phyloP scores from a whole-genome alignment of 139 green algal genomes.

The Mesotaenium endlicherianum region DNA sequence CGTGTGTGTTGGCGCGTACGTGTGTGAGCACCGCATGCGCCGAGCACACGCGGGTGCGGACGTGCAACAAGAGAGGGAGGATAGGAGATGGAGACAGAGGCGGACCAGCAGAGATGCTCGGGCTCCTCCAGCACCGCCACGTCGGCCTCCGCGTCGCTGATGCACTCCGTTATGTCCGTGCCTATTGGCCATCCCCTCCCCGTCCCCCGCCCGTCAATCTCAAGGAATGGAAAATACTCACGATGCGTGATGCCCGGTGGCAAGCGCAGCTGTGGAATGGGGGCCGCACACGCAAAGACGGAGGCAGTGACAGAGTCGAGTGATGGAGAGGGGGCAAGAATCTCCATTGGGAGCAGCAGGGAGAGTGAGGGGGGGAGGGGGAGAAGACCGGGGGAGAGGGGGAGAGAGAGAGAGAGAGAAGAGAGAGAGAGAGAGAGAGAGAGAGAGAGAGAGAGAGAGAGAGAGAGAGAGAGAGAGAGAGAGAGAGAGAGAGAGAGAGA shows the following conservation, averaged over 20 bases:
- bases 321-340: no score
- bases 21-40: not conserved
- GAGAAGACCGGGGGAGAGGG: no score
- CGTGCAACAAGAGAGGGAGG: not conserved
- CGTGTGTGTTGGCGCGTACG: not conserved
- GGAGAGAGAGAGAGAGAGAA: no score
- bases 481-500: constrained; percentile 7
- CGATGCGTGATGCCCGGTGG: no score
- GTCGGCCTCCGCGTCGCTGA: constrained; percentile 90
- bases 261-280: no score
- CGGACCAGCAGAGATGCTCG: constrained; percentile 93
- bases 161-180: constrained; percentile 72
- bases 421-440: constrained; percentile 7
- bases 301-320: no score
- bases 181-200: constrained; percentile 1
- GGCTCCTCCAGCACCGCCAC: constrained; percentile 98
- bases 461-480: constrained; percentile 7
- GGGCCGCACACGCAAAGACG: no score
- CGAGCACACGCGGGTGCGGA: not conserved
- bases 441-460: constrained; percentile 7
- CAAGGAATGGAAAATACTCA: no score
- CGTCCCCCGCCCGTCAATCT: not conserved
- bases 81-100: not conserved
- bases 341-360: no score
- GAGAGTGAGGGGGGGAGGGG: no score